phyloP scores from a whole-genome alignment of 192 early-diverging fungal genomes.

The Diversispora epigaea region DNA sequence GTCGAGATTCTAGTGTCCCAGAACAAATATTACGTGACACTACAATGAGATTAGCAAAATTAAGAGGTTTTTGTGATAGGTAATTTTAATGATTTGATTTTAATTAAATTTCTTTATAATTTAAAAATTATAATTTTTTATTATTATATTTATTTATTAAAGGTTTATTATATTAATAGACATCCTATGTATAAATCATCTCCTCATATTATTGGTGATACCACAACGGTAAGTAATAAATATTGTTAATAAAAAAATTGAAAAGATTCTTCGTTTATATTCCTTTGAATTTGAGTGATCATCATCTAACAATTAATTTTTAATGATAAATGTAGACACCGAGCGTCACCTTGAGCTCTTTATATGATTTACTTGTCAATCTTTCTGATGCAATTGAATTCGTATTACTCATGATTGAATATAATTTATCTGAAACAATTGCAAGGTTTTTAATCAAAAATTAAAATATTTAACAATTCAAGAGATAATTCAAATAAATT shows the following conservation, averaged over 20 bases:
- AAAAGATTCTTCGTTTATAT: too few relatives aligned
- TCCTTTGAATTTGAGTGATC: too few relatives aligned
- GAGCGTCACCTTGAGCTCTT: background rate
- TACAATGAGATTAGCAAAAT: background rate
- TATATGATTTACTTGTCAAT: conserved; percentile 20
- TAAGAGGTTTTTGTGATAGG: conserved; percentile 20
- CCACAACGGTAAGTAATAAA: background rate
- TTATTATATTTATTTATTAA: too few relatives aligned
- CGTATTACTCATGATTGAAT: conserved; percentile 23
- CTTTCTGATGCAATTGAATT: conserved; percentile 26
- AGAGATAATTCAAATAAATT: background rate
- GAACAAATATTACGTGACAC: background rate
- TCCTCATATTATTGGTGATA: background rate
- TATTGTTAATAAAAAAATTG: too few relatives aligned
- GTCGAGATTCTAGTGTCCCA: conserved; percentile 20
- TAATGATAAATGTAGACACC: background rate
- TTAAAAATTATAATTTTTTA: too few relatives aligned
- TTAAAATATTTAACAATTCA: too few relatives aligned
- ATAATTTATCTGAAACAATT: conserved; percentile 25
- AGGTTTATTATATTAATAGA: background rate
- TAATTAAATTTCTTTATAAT: background rate
- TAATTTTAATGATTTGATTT: background rate
- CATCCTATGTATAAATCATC: background rate
- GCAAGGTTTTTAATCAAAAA: background rate
- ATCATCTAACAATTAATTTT: background rate